phyloP scores from a whole-genome alignment of 805 yeast genomes.

The Suhomyces canberraensis region DNA sequence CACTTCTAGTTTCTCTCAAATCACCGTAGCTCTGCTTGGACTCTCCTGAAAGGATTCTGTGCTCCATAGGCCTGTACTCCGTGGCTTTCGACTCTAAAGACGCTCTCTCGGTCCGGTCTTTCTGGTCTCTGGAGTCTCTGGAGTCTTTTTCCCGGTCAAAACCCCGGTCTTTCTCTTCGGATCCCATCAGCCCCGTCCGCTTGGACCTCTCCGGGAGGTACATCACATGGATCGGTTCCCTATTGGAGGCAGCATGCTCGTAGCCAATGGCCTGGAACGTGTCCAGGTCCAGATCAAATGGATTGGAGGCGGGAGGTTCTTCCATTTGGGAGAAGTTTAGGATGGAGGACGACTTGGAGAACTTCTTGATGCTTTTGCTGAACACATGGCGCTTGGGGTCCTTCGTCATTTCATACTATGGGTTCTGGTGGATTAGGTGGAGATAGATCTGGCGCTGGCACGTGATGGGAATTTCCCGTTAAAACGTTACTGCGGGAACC shows the following conservation, averaged over 20 bases:
- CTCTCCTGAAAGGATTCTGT: conserved; percentile 4
- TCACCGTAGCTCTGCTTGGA: conserved; percentile 6
- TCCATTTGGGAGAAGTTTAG: conserved; percentile 15
- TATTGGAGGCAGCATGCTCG: conserved; percentile 21
- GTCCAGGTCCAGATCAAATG: conserved; percentile 6
- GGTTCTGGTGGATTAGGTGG: no score
- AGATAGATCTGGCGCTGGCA: no score
- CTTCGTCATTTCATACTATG: no score
- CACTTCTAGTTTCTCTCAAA: background rate
- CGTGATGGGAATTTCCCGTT: background rate
- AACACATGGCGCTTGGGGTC: conserved; percentile 12
- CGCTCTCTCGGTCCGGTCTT: no score
- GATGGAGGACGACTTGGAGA: conserved; percentile 26
- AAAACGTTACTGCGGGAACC: background rate
- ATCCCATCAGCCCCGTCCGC: no score
- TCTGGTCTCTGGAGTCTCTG: no score
- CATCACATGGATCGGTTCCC: conserved; percentile 31
- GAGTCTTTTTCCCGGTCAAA: no score
- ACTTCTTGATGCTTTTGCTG: conserved; percentile 28
- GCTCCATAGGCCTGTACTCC: no score
- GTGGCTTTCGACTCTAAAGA: conserved; percentile 5
- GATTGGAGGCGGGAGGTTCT: background rate
- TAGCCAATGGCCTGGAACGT: conserved; percentile 38
- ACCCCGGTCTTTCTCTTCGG: no score
- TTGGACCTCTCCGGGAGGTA: conserved; percentile 20